Evolutionary conservation across 441 rosid genomes (phyloP), one percentile per base, ranked within the genome.

Genomic region (Pelargonium citronellum): DNA sequence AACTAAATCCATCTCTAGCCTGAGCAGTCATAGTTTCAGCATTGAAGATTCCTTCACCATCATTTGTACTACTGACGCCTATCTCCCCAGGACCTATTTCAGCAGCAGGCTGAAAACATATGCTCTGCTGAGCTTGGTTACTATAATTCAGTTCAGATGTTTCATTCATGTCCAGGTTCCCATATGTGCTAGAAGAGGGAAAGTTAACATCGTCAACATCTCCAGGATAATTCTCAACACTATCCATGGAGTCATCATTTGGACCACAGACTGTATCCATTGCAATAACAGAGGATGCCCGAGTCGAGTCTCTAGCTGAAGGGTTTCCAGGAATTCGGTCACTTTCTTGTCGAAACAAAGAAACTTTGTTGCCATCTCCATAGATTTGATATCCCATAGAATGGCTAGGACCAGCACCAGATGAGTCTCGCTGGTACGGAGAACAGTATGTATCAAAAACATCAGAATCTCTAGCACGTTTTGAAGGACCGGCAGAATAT

Each of bases 51-150:
- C 89, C 99, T 76, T 89, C 98, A 43, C 91, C 96, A 6, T 89
- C 94, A 80, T 92, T 92, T 72, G 96, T 89, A 84, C 99, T 95
- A 71, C 98, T 88, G 70, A 91, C 80, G 71, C 98, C 99, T 81
- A 85, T 86, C 84, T 92, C 99, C 58, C 89, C 97, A 55, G 82
- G 86, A 74, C 73, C 88, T 74, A 76, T 86, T 72, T 81, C 85
- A 61, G 83, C 87, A 78, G 81, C 89, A 60, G 85, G 88, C 73
- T 80, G 91, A 84, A 91, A 95, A 80, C 92, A 87, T 73, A 90
- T 89, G 78, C 97, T 92, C 86, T 86, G 98, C 86, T 95, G 98
- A 68, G 95, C 99, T 79, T 95, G 98, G 86, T 87, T 87, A 83
- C 99, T 95, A 74, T 89, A 78, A 82, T 95, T 95, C 80, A 92